These are phyloP conservation scores for Aspergillus amoenus DNA, from an alignment of 2,329 filamentous ascomycete genomes.

Conservation along the genomic window DNA sequence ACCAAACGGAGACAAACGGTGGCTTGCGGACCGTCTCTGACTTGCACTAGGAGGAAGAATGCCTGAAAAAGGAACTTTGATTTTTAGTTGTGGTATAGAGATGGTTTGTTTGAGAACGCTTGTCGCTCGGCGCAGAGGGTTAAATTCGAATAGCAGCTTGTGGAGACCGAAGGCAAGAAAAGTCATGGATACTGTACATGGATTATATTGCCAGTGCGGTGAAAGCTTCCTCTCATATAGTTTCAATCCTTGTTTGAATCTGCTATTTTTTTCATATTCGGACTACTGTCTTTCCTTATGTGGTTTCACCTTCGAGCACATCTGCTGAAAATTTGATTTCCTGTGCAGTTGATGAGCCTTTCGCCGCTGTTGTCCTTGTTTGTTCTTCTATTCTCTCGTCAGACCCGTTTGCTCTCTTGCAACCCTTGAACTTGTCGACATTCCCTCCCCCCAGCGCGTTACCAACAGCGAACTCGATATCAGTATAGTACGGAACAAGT, in stretches of 20 bases:
- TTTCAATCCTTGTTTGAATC: conserved; percentile 25
- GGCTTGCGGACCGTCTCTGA: conserved; percentile 39
- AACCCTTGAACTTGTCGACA: conserved; percentile 8
- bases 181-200: conserved; percentile 22
- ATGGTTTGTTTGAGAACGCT: conserved; percentile 28
- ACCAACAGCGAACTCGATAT: conserved; percentile 14
- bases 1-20: conserved; percentile 37
- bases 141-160: conserved; percentile 19
- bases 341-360: conserved; percentile 7
- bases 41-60: conserved; percentile 41
- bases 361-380: conserved; percentile 4
- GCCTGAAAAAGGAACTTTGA: conserved; percentile 41
- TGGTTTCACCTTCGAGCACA: conserved; percentile 17
- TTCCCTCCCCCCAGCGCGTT: conserved; percentile 9
- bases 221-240: conserved; percentile 25
- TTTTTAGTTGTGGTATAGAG: conserved; percentile 43
- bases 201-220: conserved; percentile 21
- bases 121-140: conserved; percentile 20
- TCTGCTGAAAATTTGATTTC: conserved; percentile 13
- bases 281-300: conserved; percentile 17
- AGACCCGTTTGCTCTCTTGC: conserved; percentile 6
- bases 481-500: conserved; percentile 15
- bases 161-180: conserved; percentile 16
- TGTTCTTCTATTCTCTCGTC: conserved; percentile 9
- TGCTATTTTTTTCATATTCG: conserved; percentile 24